These are phyloP conservation scores for Salvia hispanica DNA, from an alignment of 257 asterid genomes.

Conservation along the genomic window DNA sequence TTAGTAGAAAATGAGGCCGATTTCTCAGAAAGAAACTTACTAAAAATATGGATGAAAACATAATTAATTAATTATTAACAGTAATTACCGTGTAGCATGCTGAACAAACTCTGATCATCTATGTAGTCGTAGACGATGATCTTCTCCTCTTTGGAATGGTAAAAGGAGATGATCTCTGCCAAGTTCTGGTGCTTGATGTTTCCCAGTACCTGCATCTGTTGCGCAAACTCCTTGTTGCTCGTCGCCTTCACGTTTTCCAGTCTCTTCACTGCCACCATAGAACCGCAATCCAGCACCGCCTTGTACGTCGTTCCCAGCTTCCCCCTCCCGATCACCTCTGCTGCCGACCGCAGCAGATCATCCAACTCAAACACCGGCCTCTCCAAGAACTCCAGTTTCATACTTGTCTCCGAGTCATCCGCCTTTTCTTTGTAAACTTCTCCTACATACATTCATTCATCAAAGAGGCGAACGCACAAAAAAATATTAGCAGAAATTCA, in stretches of 20 bases:
- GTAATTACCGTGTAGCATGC: constrained; percentile 52
- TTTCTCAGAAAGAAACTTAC: no score
- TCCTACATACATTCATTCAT: constrained; percentile 24
- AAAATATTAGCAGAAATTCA: no score
- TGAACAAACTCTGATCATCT: constrained; percentile 51
- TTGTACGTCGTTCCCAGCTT: constrained; percentile 65
- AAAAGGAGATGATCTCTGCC: constrained; percentile 55
- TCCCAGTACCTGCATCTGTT: constrained; percentile 61
- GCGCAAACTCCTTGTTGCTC: constrained; percentile 58
- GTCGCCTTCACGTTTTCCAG: constrained; percentile 40
- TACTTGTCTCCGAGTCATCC: constrained; percentile 48
- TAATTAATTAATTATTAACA: no score
- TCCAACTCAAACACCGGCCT: constrained; percentile 56
- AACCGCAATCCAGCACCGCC: constrained; percentile 62
- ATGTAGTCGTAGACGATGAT: constrained; percentile 57
- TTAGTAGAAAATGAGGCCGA: no score
- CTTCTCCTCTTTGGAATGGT: constrained; percentile 67
- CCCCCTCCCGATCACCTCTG: constrained; percentile 63
- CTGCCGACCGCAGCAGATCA: constrained; percentile 67
- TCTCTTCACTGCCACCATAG: constrained; percentile 67
- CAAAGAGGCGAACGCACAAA: no score
- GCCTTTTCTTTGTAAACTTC: constrained; percentile 34
- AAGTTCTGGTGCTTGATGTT: constrained; percentile 54
- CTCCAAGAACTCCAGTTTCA: constrained; percentile 48
- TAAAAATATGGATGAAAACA: no score